These are phyloP conservation scores for Aureobasidium sp. DNA, from an alignment of 2,329 filamentous ascomycete species.

Conservation along the genomic window DNA sequence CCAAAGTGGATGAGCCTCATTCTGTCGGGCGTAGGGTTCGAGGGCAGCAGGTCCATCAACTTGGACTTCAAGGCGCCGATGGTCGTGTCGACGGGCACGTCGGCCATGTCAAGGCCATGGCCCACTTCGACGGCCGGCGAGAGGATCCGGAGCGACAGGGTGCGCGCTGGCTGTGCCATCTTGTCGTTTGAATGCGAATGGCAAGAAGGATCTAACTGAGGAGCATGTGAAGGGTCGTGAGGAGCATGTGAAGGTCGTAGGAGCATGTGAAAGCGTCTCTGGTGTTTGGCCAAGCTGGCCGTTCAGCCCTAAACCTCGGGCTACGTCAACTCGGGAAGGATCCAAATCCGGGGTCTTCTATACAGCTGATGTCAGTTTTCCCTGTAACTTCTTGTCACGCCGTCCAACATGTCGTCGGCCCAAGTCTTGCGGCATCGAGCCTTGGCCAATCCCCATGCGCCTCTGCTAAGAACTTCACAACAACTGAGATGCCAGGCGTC, in stretches of 20 bases:
- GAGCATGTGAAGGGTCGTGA: no score
- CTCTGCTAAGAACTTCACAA: not conserved
- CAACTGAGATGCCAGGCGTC: not conserved
- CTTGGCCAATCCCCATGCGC: not conserved
- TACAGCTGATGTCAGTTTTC: slow-evolving; percentile 5
- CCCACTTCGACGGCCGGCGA: slow-evolving; percentile 11
- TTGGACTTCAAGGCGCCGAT: slow-evolving; percentile 44
- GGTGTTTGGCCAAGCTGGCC: not conserved
- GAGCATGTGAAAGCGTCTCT: not conserved
- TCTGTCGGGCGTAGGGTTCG: slow-evolving; percentile 33
- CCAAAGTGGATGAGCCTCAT: slow-evolving; percentile 53
- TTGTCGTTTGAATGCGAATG: not conserved
- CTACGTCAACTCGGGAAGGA: not conserved
- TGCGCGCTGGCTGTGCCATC: not conserved
- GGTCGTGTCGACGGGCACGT: slow-evolving; percentile 30
- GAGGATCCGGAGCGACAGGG: slow-evolving; percentile 13
- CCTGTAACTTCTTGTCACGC: not conserved
- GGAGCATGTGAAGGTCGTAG: no score
- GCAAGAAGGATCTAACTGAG: not conserved
- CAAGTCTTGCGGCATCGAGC: not conserved
- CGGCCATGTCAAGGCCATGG: slow-evolving; percentile 8
- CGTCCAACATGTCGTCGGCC: slow-evolving; percentile 6
- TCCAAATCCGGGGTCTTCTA: not conserved
- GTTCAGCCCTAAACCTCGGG: not conserved
- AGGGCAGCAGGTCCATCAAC: slow-evolving; percentile 42